Base-by-base conservation (phyloP, 169 alveolate species). In the Eimeria falciformis region DNA sequence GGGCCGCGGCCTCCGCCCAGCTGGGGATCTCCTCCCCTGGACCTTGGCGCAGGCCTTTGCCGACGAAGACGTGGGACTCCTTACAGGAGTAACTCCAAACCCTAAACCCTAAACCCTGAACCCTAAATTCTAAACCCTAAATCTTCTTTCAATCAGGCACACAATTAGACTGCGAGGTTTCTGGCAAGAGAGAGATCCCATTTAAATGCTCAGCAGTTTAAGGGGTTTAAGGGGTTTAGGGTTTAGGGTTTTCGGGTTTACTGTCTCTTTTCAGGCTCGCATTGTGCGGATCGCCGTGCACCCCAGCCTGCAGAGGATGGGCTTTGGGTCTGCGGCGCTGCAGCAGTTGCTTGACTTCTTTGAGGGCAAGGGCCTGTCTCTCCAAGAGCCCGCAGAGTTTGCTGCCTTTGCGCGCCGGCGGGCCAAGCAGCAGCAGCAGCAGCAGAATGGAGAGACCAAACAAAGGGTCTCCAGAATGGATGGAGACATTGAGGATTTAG, bases 241-340 rank as follows among this genome's bases (percentile, higher is more conserved):
- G n/a, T n/a, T n/a, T n/a, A n/a, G n/a, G n/a, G n/a, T n/a, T n/a
- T n/a, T n/a, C n/a, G n/a, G n/a, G n/a, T n/a, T n/a, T n/a, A n/a
- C 56, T 40, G 47, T 40, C 77, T 92, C 87, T 66, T 83, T 90
- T 25, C 96, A 97, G 78, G 97, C 97, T 17, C 96, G 99, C 89
- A 95, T 99, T 14, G 99, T 99, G 18, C 98, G 99, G 86, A 98
- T 99, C n/a, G 99, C 99, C 5, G 98, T 99, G 23, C 99, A 99
- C 92, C 99, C 99, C 55, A 96, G 98, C 53, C 96, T 98, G 56
- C 99, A 98, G 92, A 97, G 98, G 69, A 97, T 98, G 98, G 99
- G 99, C 37, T 99, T 98, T 95, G 99, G 99, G 0, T 91, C 98
- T 23, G 98, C 96, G 85, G 98, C 99, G 73, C 71, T 99, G 43